Evolutionary conservation across 805 yeast genomes (phyloP), one percentile per base, ranked within the genome.

Genomic region (Clavispora fructus): DNA sequence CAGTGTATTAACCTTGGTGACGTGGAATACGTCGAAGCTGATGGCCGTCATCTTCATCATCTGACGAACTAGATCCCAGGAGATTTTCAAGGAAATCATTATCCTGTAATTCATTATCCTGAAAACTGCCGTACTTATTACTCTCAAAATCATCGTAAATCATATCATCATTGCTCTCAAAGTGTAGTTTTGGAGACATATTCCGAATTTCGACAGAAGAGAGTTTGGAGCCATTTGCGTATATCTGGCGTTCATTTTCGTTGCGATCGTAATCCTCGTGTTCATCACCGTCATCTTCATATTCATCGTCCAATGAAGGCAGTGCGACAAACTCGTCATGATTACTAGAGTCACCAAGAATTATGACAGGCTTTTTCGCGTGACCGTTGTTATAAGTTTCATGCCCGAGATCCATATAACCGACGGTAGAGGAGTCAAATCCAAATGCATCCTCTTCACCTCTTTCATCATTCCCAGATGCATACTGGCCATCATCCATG

Each of bases 51-150:
- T 55, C 59, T 6, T 47, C 65, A 13, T 63, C 71, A 2, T 69
- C 74, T 25, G 73, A 69, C 16, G 78, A 75, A 26, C 71, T 73
- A 14, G 73, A 71, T 25, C 70, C 78, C 35, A 78, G 68, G 42
- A 71, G 56, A 46, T 69, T 68, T 39, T 69, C 74, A 29, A 67
- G 50, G 44, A 61, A 65, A 26, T 65, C 67, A 35, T 60, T 62
- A 19, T 68, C 68, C 19, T 61, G 62, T 23, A 46, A 51, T 35
- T 32, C 39, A 4, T 30, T 28, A 17, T 47, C 45, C 9, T 39
- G 19, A 14, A 50, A 35, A 8, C 37, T 14, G 3, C 32, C 37
- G 32, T 30, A 31, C 30, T 48, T 43, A 38, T 58, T 60, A 10
- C 59, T 51, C 13, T 57, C 60, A 19, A 59, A 63, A 35, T 63